These are phyloP conservation scores for Colletotrichum sp. DNA, from an alignment of 2,329 filamentous ascomycete species.

Conservation along the genomic window DNA sequence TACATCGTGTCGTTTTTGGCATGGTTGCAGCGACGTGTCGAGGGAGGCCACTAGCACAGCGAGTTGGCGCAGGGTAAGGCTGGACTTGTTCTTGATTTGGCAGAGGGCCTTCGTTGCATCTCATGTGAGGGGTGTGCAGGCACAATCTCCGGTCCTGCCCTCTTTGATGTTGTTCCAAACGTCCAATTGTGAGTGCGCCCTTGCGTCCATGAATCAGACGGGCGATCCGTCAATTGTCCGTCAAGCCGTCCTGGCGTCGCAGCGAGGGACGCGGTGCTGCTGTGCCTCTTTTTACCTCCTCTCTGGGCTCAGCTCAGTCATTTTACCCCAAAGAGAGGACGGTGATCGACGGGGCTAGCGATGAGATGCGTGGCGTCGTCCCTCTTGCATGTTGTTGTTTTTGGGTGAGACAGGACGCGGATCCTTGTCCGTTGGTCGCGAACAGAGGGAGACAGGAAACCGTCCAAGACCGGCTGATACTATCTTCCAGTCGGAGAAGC, in stretches of 20 bases:
- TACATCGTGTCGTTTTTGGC: constrained; percentile 12
- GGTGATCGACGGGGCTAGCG: constrained; percentile 12
- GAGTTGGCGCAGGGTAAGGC: constrained; percentile 9
- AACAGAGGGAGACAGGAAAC: neutral
- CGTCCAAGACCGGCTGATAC: neutral
- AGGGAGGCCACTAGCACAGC: neutral
- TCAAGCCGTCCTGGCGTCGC: neutral
- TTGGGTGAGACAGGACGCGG: constrained; percentile 10
- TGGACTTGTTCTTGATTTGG: neutral
- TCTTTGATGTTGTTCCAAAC: neutral
- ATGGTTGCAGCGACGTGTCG: constrained; percentile 9
- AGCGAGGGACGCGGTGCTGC: neutral
- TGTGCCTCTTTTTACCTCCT: neutral
- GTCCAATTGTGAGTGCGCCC: neutral
- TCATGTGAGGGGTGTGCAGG: constrained; percentile 13
- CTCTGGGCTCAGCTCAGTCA: neutral
- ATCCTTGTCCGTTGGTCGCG: constrained; percentile 7
- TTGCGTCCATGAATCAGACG: constrained; percentile 11
- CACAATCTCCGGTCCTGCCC: constrained; percentile 13
- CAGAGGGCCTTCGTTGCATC: constrained; percentile 1
- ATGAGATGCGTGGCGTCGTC: constrained; percentile 10
- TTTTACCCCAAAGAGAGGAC: neutral
- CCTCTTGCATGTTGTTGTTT: neutral
- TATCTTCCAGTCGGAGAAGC: neutral
- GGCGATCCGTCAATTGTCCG: constrained; percentile 3